Conservation (phyloP, 2,329 filamentous ascomycete species). For the Botrytis fabae region DNA sequence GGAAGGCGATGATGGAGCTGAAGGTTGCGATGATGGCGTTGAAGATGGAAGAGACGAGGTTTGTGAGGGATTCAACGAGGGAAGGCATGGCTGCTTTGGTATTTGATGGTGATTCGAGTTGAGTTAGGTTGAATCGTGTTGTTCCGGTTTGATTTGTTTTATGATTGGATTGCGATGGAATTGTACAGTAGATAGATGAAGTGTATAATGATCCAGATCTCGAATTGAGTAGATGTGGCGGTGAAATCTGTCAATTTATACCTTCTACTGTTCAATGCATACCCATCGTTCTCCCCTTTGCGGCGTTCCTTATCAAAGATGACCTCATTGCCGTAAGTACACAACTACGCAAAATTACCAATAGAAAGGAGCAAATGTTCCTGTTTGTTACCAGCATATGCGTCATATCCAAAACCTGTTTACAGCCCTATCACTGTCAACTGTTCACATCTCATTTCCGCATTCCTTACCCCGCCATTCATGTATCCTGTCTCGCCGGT, state of each 20-base stretch:
- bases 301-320: constrained; percentile 13
- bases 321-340: constrained; percentile 2
- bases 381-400: background rate
- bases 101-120: background rate
- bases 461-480: constrained; percentile 5
- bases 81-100: constrained; percentile 35
- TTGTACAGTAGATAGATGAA: background rate
- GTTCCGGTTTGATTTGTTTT: background rate
- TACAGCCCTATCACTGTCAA: background rate
- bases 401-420: constrained; percentile 21
- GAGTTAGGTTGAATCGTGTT: background rate
- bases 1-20: constrained; percentile 35
- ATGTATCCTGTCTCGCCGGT: background rate
- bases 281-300: background rate
- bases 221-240: background rate
- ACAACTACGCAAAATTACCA: background rate
- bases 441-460: background rate
- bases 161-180: background rate
- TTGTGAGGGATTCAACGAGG: constrained; percentile 31
- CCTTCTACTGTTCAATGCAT: background rate
- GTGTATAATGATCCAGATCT: background rate
- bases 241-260: constrained; percentile 6
- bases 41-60: constrained; percentile 36
- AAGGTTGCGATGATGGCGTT: constrained; percentile 33
- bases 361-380: background rate